These are phyloP conservation scores for Scenedesmus sp. DNA, from an alignment of 163 green algal genomes.

Conservation along the genomic window DNA sequence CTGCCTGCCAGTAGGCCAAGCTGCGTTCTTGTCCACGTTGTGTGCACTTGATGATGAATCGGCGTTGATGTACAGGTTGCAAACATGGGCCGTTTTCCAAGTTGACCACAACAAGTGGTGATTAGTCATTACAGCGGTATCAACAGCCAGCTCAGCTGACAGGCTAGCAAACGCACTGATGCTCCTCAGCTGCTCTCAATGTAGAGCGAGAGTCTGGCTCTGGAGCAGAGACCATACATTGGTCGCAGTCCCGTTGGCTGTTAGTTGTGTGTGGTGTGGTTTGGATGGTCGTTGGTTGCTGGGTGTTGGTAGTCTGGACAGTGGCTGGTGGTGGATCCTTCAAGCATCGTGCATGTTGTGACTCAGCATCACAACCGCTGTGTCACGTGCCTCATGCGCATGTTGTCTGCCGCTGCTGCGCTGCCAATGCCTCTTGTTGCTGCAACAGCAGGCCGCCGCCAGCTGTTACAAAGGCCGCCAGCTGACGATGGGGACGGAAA, in stretches of 20 bases:
- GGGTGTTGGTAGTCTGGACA: too few species aligned
- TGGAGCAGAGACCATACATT: too few species aligned
- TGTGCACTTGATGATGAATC: neutral
- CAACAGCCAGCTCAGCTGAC: too few species aligned
- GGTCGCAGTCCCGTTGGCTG: too few species aligned
- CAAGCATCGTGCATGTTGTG: neutral
- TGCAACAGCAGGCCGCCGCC: neutral
- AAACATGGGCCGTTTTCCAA: neutral
- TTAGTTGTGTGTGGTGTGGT: too few species aligned
- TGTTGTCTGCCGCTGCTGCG: neutral
- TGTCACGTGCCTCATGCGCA: neutral
- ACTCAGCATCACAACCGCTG: neutral
- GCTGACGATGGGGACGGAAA: neutral
- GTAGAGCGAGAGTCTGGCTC: too few species aligned
- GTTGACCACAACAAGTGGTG: neutral
- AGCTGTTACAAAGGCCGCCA: neutral
- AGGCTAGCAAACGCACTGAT: neutral
- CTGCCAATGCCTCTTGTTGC: neutral
- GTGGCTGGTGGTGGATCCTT: too few species aligned
- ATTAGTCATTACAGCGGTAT: too few species aligned
- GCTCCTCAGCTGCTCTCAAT: too few species aligned
- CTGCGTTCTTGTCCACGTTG: neutral
- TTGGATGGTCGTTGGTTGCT: too few species aligned
- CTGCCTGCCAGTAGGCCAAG: neutral
- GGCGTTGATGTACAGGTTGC: too few species aligned